Evolutionary conservation across 1,284 basidiomycete genomes (phyloP), one percentile per base, ranked within the genome.

Genomic region (Apiotrichum mycotoxinovorans): DNA sequence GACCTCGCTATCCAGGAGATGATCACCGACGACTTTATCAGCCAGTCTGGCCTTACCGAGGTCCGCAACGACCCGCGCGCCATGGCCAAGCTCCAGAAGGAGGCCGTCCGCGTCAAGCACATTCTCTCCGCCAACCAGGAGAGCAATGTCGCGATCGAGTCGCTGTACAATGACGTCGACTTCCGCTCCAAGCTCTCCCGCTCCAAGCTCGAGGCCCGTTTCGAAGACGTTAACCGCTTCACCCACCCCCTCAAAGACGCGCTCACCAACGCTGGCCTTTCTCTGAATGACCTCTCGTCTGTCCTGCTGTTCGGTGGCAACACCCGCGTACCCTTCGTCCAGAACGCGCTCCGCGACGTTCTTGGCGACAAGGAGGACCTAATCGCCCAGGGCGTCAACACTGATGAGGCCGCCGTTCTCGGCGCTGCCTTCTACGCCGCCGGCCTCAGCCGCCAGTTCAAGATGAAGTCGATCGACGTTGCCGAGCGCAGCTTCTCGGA

Each of bases 371-470:
- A 58, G 41, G 69, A 73, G 46, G 83, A 85, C 56, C 89, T 88
- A 72, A 88, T 96, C 62, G 90, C 92, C 9, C 83, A 88, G 68
- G 97, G 97, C 67, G 91, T 99, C 54, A 98, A 99, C 72, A 88
- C 95, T 0, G 96, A 98, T 73, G 95, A 99, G 80, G 91, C 93
- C 0, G 89, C 89, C 14, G 95, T 97, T 17, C 84, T 98, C 52
- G 93, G 90, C 47, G 94, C 95, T 5, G 96, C 90, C 2, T 86
- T 97, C 54, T 87, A 96, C 66, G 96, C 93, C 23, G 96, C 96
- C 4, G 83, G 84, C 33, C 83, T 94, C 49, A 92, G 88, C 68
- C 83, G 87, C 40, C 90, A 92, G 72, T 98, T 97, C 83, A 90
- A 90, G 79, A 97, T 95, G 61, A 98, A 98, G 80, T 86, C 88